These are phyloP conservation scores for Metschnikowia continentalis DNA, from an alignment of 805 yeast genomes.

Conservation along the genomic window DNA sequence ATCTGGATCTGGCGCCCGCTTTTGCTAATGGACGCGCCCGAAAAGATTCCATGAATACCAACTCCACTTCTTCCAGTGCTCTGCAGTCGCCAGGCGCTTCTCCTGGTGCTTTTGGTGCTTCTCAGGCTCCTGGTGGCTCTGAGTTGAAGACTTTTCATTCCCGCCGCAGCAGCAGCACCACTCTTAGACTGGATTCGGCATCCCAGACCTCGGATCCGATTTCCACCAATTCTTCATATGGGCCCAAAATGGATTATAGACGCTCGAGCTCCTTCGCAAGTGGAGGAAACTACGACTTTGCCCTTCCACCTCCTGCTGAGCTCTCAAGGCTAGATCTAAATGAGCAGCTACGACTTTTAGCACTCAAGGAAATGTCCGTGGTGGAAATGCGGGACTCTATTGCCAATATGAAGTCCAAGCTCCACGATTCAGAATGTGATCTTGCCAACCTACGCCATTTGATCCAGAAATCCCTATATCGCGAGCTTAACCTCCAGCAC, in stretches of 20 bases:
- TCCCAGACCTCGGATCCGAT: not conserved
- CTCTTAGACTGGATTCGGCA: not conserved
- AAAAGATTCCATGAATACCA: not conserved
- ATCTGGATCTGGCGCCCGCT: not conserved
- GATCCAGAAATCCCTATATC: conserved; percentile 44
- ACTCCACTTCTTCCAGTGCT: not conserved
- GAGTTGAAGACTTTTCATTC: conserved; percentile 1
- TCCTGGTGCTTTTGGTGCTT: not conserved
- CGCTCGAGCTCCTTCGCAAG: not conserved
- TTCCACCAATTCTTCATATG: not conserved
- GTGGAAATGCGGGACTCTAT: conserved; percentile 60
- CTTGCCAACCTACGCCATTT: conserved; percentile 46
- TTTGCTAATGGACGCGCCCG: not conserved
- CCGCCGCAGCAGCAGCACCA: conserved; percentile 4
- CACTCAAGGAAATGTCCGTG: conserved; percentile 64
- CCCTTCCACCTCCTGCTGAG: conserved; percentile 30
- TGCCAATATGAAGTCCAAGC: conserved; percentile 37
- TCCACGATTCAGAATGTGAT: conserved; percentile 44
- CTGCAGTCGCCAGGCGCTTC: not conserved
- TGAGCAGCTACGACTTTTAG: conserved; percentile 55
- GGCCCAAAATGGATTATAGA: not conserved
- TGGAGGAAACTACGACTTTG: conserved; percentile 18
- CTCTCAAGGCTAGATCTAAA: conserved; percentile 35
- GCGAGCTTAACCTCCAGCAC: conserved; percentile 27
- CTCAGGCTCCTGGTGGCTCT: not conserved